Conservation (phyloP, 1,284 basidiomycete genomes). For the Schizophyllum commune region DNA sequence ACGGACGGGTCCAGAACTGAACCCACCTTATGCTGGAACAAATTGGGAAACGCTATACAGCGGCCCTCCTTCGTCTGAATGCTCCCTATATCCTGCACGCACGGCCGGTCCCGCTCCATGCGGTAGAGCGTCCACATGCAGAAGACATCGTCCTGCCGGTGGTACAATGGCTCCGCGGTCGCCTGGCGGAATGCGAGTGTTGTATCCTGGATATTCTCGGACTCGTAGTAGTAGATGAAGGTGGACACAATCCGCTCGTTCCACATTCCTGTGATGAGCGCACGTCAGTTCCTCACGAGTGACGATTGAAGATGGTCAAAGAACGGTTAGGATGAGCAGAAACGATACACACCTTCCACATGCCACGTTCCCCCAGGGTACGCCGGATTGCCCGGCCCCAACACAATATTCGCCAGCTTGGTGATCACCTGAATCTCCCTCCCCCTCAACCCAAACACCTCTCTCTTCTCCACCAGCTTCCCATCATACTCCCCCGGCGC, state of each 20-base stretch:
- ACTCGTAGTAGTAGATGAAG: slow-evolving; percentile 17
- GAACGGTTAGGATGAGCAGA: too few relatives aligned
- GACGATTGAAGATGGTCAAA: too few relatives aligned
- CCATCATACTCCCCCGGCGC: slow-evolving; percentile 8
- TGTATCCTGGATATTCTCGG: slow-evolving; percentile 14
- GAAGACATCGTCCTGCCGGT: slow-evolving; percentile 12
- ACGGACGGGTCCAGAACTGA: too few relatives aligned
- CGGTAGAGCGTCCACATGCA: slow-evolving; percentile 10
- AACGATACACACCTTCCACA: slow-evolving; percentile 32
- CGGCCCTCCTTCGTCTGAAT: slow-evolving; percentile 18
- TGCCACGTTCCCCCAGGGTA: slow-evolving; percentile 32
- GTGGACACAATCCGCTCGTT: slow-evolving; percentile 25
- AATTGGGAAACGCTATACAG: slow-evolving; percentile 25
- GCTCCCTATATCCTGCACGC: slow-evolving; percentile 19
- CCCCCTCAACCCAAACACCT: slow-evolving; percentile 1
- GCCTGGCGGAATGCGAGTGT: slow-evolving; percentile 14
- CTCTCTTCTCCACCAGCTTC: slow-evolving; percentile 1
- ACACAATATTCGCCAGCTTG: slow-evolving; percentile 41
- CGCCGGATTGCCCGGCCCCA: slow-evolving; percentile 35
- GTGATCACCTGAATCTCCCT: slow-evolving; percentile 37
- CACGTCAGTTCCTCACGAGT: too few relatives aligned
- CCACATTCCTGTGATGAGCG: slow-evolving; percentile 18
- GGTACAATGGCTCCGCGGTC: slow-evolving; percentile 5
- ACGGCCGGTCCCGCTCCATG: slow-evolving; percentile 4
- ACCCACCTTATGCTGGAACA: slow-evolving; percentile 24